phyloP scores from a whole-genome alignment of 441 rosid species.

The Populus tomentosa region DNA sequence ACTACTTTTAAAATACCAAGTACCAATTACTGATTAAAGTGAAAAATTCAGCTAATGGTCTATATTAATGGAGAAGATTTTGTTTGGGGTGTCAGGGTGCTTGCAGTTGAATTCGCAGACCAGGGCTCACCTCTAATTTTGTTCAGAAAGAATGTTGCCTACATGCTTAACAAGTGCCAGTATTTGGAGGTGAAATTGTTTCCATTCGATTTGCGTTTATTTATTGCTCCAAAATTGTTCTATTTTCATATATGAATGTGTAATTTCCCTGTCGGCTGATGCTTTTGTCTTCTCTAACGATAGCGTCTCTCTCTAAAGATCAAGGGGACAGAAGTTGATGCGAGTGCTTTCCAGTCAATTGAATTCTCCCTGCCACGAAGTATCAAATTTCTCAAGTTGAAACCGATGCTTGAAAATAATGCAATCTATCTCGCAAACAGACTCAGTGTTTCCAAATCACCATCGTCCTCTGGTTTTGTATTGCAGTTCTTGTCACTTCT shows the following conservation, averaged over 20 bases:
- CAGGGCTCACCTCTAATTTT: constrained; percentile 19
- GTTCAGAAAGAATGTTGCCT: constrained; percentile 27
- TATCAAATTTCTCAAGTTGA: constrained; percentile 46
- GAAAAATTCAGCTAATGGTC: neutral
- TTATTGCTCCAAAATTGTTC: neutral
- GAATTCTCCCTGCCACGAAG: constrained; percentile 36
- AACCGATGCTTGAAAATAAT: constrained; percentile 40
- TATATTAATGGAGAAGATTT: neutral
- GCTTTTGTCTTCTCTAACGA: constrained; percentile 19
- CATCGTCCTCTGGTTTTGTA: constrained; percentile 18
- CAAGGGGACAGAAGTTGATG: constrained; percentile 35
- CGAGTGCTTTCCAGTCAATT: constrained; percentile 26
- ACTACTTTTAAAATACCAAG: neutral
- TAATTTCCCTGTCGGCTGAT: neutral
- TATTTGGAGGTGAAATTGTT: constrained; percentile 55
- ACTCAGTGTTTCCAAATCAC: constrained; percentile 24
- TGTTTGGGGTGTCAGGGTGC: constrained; percentile 32
- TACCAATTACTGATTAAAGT: neutral
- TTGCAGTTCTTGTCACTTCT: constrained; percentile 58
- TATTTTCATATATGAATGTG: neutral
- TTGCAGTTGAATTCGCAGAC: constrained; percentile 47
- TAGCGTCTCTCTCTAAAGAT: constrained; percentile 53
- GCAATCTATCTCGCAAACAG: constrained; percentile 35
- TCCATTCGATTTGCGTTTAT: neutral
- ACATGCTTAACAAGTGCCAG: constrained; percentile 37